Evolutionary conservation across 2,329 filamentous ascomycete species (phyloP), one percentile per base, ranked within the genome.

Genomic region (Ophiostoma ips): DNA sequence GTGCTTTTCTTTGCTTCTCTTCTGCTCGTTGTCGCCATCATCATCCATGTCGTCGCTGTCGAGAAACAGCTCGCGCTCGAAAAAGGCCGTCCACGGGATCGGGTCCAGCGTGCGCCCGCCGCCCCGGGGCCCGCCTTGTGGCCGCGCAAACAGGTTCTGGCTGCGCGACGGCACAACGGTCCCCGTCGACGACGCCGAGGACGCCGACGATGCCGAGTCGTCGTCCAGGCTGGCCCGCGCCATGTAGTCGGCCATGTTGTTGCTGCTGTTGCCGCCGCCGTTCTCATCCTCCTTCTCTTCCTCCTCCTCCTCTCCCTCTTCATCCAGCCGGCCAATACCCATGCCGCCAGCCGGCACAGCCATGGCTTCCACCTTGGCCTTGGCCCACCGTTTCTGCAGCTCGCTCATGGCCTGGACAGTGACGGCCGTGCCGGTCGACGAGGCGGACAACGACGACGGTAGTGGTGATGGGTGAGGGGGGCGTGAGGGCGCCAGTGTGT

Each of bases 161-260:
- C 77, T 83, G 7, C 79, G 77, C 5, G 84, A 85, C 1, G 89
- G 87, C 55, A 87, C 83, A 54, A 96, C 76, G n/a, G 90, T 96
- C 24, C 89, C 88, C 3, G 88, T 87, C 1, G 89, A 95, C 3
- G 89, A 94, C 35, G 87, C 82, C n/a, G 88, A 95, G 0, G 84
- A 94, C 13, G 85, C 83, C 1, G 81, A 53, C 7, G 53, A 46
- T 13, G 81, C 84, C n/a, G 40, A 43, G 40, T 43, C 40, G 40
- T 43, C 40, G 40, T 43, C 40, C 13, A 43, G 30, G 24, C 40
- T 43, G 15, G 40, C 40, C 21, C 40, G 24, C 6, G 40, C 30
- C 40, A 43, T 43, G 62, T 85, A 82, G 55, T 82, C 79, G 58
- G 86, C 76, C 71, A 38, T 65, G 28, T 10, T 28, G 18, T 33